These are phyloP conservation scores for Drechslerella coelobrocha DNA, from an alignment of 2,329 filamentous ascomycete species.

Conservation along the genomic window DNA sequence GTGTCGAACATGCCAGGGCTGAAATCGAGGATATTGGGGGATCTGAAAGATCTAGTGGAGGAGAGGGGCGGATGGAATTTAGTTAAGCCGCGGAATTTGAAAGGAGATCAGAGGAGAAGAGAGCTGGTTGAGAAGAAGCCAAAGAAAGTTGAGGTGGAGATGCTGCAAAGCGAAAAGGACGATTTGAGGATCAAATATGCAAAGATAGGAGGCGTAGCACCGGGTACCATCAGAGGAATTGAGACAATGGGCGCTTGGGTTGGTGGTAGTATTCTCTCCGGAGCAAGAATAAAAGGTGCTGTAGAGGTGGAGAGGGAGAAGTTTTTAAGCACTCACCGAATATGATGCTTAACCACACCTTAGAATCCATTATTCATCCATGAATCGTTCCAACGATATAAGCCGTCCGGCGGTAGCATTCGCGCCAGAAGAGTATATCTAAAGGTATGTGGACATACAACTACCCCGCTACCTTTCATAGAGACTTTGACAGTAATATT, in stretches of 20 bases:
- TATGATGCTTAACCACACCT: slow-evolving; percentile 9
- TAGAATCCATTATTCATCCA: no score
- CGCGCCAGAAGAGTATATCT: no score
- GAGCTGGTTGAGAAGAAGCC: slow-evolving; percentile 28
- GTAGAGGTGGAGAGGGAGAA: slow-evolving; percentile 71
- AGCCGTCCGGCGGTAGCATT: no score
- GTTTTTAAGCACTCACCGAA: slow-evolving; percentile 60
- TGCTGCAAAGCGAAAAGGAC: slow-evolving; percentile 44
- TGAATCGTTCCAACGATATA: no score
- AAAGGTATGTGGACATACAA: no score
- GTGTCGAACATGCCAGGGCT: slow-evolving; percentile 80
- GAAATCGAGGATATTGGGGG: slow-evolving; percentile 76
- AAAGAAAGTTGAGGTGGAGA: slow-evolving; percentile 34
- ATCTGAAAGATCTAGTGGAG: slow-evolving; percentile 72
- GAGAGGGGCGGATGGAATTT: slow-evolving; percentile 70
- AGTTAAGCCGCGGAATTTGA: slow-evolving; percentile 35
- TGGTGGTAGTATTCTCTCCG: slow-evolving; percentile 68
- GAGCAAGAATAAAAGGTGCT: slow-evolving; percentile 67
- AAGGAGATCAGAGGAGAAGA: slow-evolving; percentile 15
- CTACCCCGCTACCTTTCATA: no score
- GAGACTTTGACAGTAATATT: slow-evolving; percentile 1
- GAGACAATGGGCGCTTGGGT: slow-evolving; percentile 70
- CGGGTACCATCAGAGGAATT: slow-evolving; percentile 60
- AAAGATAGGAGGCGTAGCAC: slow-evolving; percentile 38
- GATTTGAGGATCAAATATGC: slow-evolving; percentile 42